phyloP scores from a whole-genome alignment of 2,329 filamentous ascomycete species.

The Aulographum hederae region DNA sequence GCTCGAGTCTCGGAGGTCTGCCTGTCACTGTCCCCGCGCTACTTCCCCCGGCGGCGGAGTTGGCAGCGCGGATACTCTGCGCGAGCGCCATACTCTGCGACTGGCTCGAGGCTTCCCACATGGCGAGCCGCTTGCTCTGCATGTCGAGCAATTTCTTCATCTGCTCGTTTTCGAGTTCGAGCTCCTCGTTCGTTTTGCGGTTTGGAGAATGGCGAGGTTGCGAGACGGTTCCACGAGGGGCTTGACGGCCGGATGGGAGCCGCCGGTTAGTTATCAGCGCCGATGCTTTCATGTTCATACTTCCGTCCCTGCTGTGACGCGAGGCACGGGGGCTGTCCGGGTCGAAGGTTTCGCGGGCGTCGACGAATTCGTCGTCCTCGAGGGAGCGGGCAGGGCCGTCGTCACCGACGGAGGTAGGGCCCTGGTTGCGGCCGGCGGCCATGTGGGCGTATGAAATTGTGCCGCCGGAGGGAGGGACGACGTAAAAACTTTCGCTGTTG shows the following conservation, averaged over 20 bases:
- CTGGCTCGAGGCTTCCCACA: constrained; percentile 85
- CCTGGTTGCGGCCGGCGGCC: constrained; percentile 19
- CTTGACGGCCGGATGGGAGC: constrained; percentile 13
- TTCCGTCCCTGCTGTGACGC: constrained; percentile 6
- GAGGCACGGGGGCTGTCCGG: constrained; percentile 26
- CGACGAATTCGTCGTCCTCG: constrained; percentile 63
- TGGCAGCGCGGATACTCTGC: constrained; percentile 46
- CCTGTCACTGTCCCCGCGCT: constrained; percentile 6
- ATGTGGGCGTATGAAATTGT: constrained; percentile 91
- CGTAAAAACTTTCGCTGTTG: constrained; percentile 63
- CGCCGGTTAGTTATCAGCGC: constrained; percentile 14
- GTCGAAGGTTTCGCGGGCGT: constrained; percentile 51
- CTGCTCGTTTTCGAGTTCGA: constrained; percentile 73
- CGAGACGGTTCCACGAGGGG: neutral
- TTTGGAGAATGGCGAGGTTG: constrained; percentile 6
- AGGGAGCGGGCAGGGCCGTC: constrained; percentile 17
- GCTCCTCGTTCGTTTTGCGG: constrained; percentile 64
- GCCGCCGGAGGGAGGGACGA: constrained; percentile 80
- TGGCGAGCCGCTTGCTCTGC: constrained; percentile 69
- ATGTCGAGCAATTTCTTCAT: constrained; percentile 75
- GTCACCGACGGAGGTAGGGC: constrained; percentile 25
- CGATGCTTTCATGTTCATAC: constrained; percentile 15
- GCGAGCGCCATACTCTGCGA: constrained; percentile 71
- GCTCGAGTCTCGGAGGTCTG: neutral
- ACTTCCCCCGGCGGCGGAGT: constrained; percentile 16